Base-by-base conservation (phyloP, 2,329 filamentous ascomycete genomes). In the Penicillium palitans region DNA sequence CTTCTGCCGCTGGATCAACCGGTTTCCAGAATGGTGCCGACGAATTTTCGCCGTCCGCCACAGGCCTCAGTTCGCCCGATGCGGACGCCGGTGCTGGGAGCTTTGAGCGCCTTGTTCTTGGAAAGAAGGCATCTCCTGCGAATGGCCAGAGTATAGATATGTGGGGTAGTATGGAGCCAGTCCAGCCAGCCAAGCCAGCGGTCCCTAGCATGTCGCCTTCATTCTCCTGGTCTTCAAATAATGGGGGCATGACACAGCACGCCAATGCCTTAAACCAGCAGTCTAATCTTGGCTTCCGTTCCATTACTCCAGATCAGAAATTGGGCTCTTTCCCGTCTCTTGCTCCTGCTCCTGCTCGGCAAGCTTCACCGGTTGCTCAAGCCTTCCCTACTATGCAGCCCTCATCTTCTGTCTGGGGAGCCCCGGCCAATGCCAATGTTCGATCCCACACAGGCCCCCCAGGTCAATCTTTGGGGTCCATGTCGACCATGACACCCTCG, bases 101-200 rank as follows among this genome's bases (percentile, higher is more conserved):
- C 70, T 99, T 98, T 69, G 93, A 96, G 72, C 85, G 85, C 2
- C 85, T 99, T 2, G 93, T 99, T 52, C 91, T 96, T 69, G 93
- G 93, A 9, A 86, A 84, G 56, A 78, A 60, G 8, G 17, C 63
- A 6, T 61, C 81, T 47, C 76, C 70, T 29, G 74, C 70, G n/a
- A 70, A 66, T 55, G 65, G 61, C 50, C 70, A 69, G 27, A 71
- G 72, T 53, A 69, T 61, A 15, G 68, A 72, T 55, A 61, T 69
- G 17, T 76, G 72, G 73, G 69, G 68, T 51, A 66, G 58, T 15
- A 64, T 71, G 66, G 72, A 66, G 61, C 68, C 68, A 60, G 71
- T 8, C 21, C 15, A 67, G 63, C 66, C 64, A 52, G 61, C 67
- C 10, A 72, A 69, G 51, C 57, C 58, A 44, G 63, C 66, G 50